phyloP scores from a whole-genome alignment of 208 protist species.

The Herpetomonas tarakana region DNA sequence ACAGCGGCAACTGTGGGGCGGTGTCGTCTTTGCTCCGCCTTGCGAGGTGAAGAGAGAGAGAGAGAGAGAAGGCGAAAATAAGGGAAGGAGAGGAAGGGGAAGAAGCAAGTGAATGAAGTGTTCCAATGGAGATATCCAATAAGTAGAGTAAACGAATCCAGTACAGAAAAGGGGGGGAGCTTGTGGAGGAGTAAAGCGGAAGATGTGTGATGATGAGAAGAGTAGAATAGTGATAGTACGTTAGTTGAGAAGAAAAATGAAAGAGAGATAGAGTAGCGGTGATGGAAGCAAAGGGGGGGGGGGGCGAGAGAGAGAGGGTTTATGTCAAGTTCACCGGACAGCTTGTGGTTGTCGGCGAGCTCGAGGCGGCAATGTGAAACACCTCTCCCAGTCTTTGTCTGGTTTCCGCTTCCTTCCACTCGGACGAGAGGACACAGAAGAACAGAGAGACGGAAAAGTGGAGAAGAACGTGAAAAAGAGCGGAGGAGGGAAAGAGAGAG shows the following conservation, averaged over 20 bases:
- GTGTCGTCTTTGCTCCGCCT: neutral
- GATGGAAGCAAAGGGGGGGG: neutral
- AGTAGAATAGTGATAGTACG: too few relatives aligned
- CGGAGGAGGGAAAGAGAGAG: neutral
- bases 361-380: neutral
- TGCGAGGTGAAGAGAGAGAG: neutral
- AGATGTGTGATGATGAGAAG: too few relatives aligned
- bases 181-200: too few relatives aligned
- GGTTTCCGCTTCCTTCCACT: neutral
- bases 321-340: neutral
- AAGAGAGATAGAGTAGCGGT: neutral
- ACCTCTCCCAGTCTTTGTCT: too few relatives aligned
- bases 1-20: too few relatives aligned
- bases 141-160: neutral
- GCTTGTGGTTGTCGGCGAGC: neutral
- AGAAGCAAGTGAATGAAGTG: neutral
- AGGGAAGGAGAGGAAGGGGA: neutral
- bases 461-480: neutral
- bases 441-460: too few relatives aligned
- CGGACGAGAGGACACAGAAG: neutral
- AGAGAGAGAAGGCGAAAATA: neutral
- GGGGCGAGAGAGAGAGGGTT: neutral
- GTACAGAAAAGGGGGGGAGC: neutral
- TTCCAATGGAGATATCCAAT: neutral
- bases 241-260: neutral